Base-by-base conservation (phyloP, 352 stramenopile genomes). In the Phytophthora uliginosa region DNA sequence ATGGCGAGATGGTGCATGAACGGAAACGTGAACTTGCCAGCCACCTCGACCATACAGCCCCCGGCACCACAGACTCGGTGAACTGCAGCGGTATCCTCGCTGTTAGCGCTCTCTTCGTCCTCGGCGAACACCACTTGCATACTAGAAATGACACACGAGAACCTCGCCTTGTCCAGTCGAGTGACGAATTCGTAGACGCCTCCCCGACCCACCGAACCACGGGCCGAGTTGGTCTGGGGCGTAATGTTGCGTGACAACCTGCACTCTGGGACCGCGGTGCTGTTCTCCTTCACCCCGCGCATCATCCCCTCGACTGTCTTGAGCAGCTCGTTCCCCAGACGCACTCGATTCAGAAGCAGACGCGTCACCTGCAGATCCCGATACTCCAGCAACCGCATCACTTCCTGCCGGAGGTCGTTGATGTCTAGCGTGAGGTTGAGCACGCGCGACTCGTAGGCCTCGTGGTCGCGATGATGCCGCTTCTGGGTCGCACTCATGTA, bases 371-470 rank as follows among this genome's bases (percentile, higher is more conserved):
- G 34, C 54, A 77, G 53, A 10, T 67, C 53, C 1, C 59, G 65
- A 13, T 28, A 63, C 38, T 68, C 66, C 71, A 71, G 24, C 20
- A 77, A 34, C 18, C 57, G 34, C 58, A 54, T 48, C 28, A 77
- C 54, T 59, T 74, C 64, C 31, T 77, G 65, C 3, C 55, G 53
- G 12, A 77, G 48, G 2, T 73, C n/a, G 63, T 76, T 76, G 51
- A 71, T 52, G 59, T 79, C 73, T 45, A 79, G 68, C n/a, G 67
- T 76, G n/a, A 79, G 40, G n/a, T 76, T 76, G 47, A 70, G 64
- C 33, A 76, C 56, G 4, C 45, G 22, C 7, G 72, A 76, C 47
- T 73, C 51, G 48, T 66, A 63, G 3, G 26, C 6, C 22, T 58
- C 15, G 31, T 61, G 38, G 24, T 63, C 33, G 10, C 22, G 47